Percentiles rank a stretch among this genome's conserved stretches.
phyloP scores from a whole-genome alignment of 805 yeast genomes.

The Zygosaccharomyces bisporus region DNA sequence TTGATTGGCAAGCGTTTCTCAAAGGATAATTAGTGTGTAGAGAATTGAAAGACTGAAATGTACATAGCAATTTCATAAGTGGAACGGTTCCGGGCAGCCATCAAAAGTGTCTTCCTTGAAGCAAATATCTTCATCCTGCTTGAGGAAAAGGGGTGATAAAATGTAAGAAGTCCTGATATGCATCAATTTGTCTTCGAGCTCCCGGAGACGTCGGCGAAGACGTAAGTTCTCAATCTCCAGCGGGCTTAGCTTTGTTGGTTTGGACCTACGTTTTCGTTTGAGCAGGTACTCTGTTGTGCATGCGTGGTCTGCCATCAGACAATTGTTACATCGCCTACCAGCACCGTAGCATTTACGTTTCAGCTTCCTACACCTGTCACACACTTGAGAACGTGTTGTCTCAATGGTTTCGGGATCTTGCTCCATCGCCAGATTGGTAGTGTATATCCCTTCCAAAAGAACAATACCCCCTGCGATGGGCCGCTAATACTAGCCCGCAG shows the following conservation, averaged over 20 bases:
- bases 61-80: neutral
- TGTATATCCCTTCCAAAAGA: neutral
- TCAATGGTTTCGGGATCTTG: slow-evolving; percentile 1
- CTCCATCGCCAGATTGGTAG: slow-evolving; percentile 1
- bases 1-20: slow-evolving; percentile 38
- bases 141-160: neutral
- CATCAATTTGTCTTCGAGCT: slow-evolving; percentile 5
- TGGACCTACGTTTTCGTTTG: slow-evolving; percentile 14
- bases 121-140: neutral
- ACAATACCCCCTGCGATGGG: no score
- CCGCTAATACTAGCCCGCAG: no score
- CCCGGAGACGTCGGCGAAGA: slow-evolving; percentile 6
- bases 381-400: neutral
- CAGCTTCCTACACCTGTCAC: slow-evolving; percentile 17
- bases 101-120: neutral
- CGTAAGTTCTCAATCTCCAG: slow-evolving; percentile 11
- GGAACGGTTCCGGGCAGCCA: neutral
- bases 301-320: neutral
- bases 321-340: neutral
- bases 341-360: slow-evolving; percentile 20
- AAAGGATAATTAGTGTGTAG: neutral
- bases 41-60: neutral
- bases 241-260: slow-evolving; percentile 13
- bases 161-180: slow-evolving; percentile 1
- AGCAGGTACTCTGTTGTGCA: slow-evolving; percentile 12